A percentile compares a stretch with the other conserved stretches of the same genome.
These are phyloP conservation scores for Venturia asperata DNA, from an alignment of 2,329 filamentous ascomycete genomes.

Conservation along the genomic window DNA sequence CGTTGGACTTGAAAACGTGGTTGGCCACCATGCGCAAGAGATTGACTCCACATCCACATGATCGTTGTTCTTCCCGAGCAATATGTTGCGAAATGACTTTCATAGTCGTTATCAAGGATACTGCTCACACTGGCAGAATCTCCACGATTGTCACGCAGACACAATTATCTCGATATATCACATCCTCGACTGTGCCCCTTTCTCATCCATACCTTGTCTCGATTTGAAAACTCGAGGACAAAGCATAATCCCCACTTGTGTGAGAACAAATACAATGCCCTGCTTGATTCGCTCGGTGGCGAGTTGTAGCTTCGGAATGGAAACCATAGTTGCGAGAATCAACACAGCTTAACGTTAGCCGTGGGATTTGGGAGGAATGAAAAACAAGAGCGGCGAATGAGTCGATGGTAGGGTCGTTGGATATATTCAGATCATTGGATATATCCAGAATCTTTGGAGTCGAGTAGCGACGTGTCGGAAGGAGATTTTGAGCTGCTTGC, in stretches of 20 bases:
- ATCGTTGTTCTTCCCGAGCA: background rate
- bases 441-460: too few relatives aligned
- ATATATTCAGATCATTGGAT: too few relatives aligned
- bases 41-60: background rate
- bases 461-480: too few relatives aligned
- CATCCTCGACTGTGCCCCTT: background rate
- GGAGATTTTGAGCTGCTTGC: too few relatives aligned
- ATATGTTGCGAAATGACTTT: background rate
- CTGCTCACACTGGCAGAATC: background rate
- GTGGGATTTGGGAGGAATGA: background rate
- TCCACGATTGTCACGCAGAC: background rate
- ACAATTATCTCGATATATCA: background rate
- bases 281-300: background rate
- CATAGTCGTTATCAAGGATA: background rate
- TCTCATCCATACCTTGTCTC: background rate
- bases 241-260: background rate
- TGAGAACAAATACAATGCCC: background rate
- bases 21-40: background rate
- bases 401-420: too few relatives aligned
- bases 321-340: background rate
- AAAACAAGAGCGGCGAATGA: background rate
- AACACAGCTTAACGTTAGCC: background rate
- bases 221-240: background rate
- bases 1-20: background rate
- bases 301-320: background rate